These are phyloP conservation scores for Malassezia vespertilionis DNA, from an alignment of 1,284 basidiomycete species.

Conservation along the genomic window DNA sequence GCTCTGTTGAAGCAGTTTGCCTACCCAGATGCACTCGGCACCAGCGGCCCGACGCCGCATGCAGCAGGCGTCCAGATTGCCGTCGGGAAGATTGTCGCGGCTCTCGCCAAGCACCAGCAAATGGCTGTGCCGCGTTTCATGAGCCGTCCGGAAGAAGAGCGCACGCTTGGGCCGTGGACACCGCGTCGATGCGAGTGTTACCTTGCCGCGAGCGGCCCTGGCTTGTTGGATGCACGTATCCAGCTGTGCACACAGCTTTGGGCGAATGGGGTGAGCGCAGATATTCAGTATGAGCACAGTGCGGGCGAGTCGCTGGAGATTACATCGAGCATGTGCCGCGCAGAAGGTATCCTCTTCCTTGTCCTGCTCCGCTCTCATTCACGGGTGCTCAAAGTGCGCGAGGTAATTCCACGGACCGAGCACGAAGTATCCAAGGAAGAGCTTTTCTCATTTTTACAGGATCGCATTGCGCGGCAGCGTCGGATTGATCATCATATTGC, in stretches of 20 bases:
- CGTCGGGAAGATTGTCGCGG: conserved; percentile 65
- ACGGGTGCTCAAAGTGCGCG: conserved; percentile 36
- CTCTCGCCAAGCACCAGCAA: conserved; percentile 56
- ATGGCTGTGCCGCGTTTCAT: conserved; percentile 61
- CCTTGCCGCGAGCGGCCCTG: conserved; percentile 64
- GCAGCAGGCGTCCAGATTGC: conserved; percentile 68
- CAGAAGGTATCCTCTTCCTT: conserved; percentile 41
- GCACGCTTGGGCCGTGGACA: conserved; percentile 75
- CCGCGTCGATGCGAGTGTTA: conserved; percentile 66
- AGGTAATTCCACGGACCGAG: conserved; percentile 31
- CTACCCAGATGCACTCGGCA: conserved; percentile 47
- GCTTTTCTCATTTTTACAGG: conserved; percentile 28
- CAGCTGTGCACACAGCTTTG: conserved; percentile 68
- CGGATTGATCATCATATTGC: conserved; percentile 27
- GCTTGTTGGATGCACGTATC: conserved; percentile 63
- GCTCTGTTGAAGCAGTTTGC: conserved; percentile 59
- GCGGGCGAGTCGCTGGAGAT: conserved; percentile 33
- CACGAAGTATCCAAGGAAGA: conserved; percentile 36
- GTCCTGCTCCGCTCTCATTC: conserved; percentile 33
- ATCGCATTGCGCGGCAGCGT: conserved; percentile 30
- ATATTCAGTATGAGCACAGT: conserved; percentile 62
- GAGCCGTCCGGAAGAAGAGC: conserved; percentile 58
- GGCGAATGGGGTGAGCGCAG: conserved; percentile 69
- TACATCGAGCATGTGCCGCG: conserved; percentile 36
- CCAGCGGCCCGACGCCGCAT: conserved; percentile 50